Base-by-base conservation (phyloP, 495 filamentous ascomycete species). In the Tuber brumale region DNA sequence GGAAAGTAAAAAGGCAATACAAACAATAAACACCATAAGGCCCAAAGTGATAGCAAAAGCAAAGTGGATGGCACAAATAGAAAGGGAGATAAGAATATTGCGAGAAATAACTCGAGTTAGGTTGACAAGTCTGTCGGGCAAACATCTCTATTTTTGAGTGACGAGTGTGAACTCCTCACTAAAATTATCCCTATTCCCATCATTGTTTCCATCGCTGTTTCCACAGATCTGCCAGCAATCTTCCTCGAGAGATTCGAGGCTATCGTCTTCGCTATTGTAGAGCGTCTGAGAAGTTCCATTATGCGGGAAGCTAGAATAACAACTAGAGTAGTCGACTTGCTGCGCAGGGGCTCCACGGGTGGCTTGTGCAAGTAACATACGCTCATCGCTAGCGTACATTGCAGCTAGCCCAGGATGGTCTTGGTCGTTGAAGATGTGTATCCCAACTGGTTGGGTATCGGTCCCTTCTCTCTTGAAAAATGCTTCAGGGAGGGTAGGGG, bases 111-210 rank as follows among this genome's bases (percentile, higher is more conserved):
- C 18, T 19, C 4, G 4, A 16, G 31, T 18, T 66, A 27, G 9
- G n/a, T 35, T 6, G 35, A 66, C 31, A 66, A 66, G 12, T 66
- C 27, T 35, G 12, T 31, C 4, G 14, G 4, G 27, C 3, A 35
- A 66, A 35, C 10, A 66, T 35, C 57, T 31, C 41, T 79, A 79
- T 37, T 79, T 61, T 42, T 73, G 76, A 37, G 76, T 80, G 61
- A 80, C 77, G 31, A 79, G 77, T n/a, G 78, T 75, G 37, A 75
- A 80, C 42, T 80, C 77, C 69, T 79, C 78, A 41, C 61, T 72
- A 31, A 80, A 80, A 42, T 73, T 70, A 14, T 76, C 70, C 27
- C 44, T 48, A 71, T 73, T 61, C 3, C 78, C 78, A 70, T 48
- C 51, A 18, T 73, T 70, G n/a, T 35, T 51, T 72, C 73, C 72